These are phyloP conservation scores for Fusarium protoensiforme DNA, from an alignment of 2,329 filamentous ascomycete species.

Conservation along the genomic window DNA sequence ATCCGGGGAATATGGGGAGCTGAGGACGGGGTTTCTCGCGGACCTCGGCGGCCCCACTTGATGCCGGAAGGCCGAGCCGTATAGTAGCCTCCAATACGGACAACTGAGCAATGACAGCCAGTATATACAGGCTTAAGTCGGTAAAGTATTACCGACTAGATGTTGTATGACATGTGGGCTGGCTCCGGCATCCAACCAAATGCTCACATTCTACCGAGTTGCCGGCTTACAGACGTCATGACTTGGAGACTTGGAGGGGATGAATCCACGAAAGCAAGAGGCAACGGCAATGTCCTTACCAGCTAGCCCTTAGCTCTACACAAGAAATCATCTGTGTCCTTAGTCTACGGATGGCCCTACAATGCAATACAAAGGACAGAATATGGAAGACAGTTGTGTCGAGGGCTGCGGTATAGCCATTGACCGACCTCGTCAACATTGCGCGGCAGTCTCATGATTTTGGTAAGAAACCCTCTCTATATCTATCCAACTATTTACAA, in stretches of 20 bases:
- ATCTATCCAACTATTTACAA: too few species aligned
- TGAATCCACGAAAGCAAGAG: not conserved
- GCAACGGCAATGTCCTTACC: not conserved
- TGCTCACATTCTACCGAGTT: not conserved
- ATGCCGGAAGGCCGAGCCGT: not conserved
- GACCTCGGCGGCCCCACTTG: not conserved
- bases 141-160: not conserved
- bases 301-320: not conserved
- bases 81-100: not conserved
- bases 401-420: not conserved
- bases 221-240: not conserved
- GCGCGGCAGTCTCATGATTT: too few species aligned
- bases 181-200: not conserved
- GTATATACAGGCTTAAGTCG: not conserved
- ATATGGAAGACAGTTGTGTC: not conserved
- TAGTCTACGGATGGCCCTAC: not conserved
- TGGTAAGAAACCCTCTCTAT: too few species aligned
- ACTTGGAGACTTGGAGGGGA: not conserved
- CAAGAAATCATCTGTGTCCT: not conserved
- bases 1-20: not conserved
- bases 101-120: not conserved
- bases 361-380: too few species aligned
- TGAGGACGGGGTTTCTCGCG: not conserved
- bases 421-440: not conserved
- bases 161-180: not conserved